Percentiles rank a stretch among this genome's conserved stretches.
phyloP scores from a whole-genome alignment of 305 asterid species.

The Ilex paraguariensis region DNA sequence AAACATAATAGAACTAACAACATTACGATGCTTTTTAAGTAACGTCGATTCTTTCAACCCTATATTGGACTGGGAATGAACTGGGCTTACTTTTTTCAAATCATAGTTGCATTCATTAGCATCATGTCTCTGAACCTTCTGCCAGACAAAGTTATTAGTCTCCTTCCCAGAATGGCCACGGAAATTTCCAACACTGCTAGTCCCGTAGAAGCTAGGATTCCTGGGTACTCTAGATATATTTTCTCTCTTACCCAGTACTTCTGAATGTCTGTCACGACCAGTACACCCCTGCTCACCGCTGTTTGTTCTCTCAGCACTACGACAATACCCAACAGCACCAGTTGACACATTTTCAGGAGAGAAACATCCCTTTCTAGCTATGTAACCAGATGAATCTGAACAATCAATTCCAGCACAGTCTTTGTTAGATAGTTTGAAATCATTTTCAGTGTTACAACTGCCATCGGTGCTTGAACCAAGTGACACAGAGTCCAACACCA shows the following conservation, averaged over 20 bases:
- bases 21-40: constrained; percentile 8
- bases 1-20: constrained; percentile 6
- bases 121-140: constrained; percentile 22
- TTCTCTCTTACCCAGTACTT: constrained; percentile 15
- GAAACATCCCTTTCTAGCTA: constrained; percentile 4
- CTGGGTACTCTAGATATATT: constrained; percentile 10
- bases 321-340: constrained; percentile 1
- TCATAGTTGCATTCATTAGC: constrained; percentile 11
- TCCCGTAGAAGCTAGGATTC: constrained; percentile 8
- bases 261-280: constrained; percentile 8
- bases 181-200: constrained; percentile 11
- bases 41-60: constrained; percentile 5
- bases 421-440: neutral
- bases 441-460: constrained; percentile 1
- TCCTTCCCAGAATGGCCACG: constrained; percentile 17
- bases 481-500: constrained; percentile 8
- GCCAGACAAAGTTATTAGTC: constrained; percentile 20
- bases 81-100: neutral
- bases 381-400: constrained; percentile 8
- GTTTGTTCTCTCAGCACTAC: constrained; percentile 5
- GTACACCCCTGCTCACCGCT: constrained; percentile 6
- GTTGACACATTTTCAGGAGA: constrained; percentile 10
- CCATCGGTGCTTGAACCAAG: constrained; percentile 12
- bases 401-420: neutral
- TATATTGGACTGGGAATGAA: constrained; percentile 7